A percentile compares a stretch with the other conserved stretches of the same genome.
These are phyloP conservation scores for Neonothopanus nambi DNA, from an alignment of 1,284 basidiomycete species.

Conservation along the genomic window DNA sequence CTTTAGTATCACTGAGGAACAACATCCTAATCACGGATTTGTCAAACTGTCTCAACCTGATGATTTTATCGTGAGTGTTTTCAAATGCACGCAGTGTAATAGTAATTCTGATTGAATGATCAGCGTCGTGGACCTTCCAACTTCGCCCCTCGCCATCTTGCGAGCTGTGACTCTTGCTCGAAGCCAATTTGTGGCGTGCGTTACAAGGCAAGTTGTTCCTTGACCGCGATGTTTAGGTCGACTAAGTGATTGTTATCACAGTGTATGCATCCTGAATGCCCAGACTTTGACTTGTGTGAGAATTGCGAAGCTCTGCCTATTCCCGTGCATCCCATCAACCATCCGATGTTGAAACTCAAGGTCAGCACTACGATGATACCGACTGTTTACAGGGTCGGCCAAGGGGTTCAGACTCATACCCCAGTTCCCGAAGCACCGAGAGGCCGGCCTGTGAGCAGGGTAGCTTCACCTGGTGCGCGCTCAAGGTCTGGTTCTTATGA, in stretches of 20 bases:
- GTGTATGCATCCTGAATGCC: slow-evolving; percentile 82
- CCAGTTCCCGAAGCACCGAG: neutral
- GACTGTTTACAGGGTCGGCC: slow-evolving; percentile 41
- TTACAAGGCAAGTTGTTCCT: slow-evolving; percentile 57
- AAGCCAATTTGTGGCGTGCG: slow-evolving; percentile 60
- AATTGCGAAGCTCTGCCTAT: slow-evolving; percentile 82
- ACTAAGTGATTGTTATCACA: slow-evolving; percentile 30
- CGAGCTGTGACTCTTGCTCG: slow-evolving; percentile 60
- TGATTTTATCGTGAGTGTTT: slow-evolving; percentile 54
- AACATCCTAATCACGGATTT: slow-evolving; percentile 81
- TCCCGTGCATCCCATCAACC: slow-evolving; percentile 69
- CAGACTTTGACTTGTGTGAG: slow-evolving; percentile 84
- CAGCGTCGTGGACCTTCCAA: slow-evolving; percentile 25
- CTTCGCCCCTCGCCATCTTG: slow-evolving; percentile 37
- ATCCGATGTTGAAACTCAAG: slow-evolving; percentile 82
- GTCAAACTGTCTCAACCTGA: slow-evolving; percentile 60
- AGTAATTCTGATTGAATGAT: neutral
- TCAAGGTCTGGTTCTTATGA: slow-evolving; percentile 13
- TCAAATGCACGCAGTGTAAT: neutral
- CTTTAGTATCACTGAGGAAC: slow-evolving; percentile 59
- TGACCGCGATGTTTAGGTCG: neutral
- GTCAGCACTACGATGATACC: slow-evolving; percentile 53
- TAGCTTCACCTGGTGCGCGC: slow-evolving; percentile 5
- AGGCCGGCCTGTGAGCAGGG: neutral
- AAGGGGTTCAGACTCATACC: slow-evolving; percentile 3